These are phyloP conservation scores for Malus hybrid DNA, from an alignment of 331 rosid genomes.

Conservation along the genomic window DNA sequence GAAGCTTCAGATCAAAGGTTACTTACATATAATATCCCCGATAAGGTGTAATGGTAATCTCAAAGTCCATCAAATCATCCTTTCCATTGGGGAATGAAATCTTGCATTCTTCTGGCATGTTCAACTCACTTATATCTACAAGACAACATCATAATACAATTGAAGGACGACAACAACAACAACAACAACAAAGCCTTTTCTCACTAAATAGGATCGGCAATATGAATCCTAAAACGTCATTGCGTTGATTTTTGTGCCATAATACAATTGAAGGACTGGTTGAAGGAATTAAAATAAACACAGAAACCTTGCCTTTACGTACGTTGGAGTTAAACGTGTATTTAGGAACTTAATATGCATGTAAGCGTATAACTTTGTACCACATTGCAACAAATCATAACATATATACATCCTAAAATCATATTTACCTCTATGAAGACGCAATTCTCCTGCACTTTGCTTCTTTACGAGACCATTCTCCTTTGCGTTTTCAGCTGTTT, in stretches of 20 bases:
- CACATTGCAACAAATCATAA: too few relatives aligned
- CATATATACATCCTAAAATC: too few relatives aligned
- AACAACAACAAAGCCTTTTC: too few relatives aligned
- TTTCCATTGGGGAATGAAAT: slow-evolving; percentile 3
- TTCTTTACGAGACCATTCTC: slow-evolving; percentile 22
- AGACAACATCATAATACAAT: neutral
- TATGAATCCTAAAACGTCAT: too few relatives aligned
- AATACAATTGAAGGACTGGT: too few relatives aligned
- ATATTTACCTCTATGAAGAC: slow-evolving; percentile 41
- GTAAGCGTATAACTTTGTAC: too few relatives aligned
- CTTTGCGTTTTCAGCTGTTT: slow-evolving; percentile 21
- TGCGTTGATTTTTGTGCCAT: too few relatives aligned
- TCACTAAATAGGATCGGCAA: too few relatives aligned
- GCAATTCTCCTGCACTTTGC: slow-evolving; percentile 42
- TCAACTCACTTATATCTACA: slow-evolving; percentile 4
- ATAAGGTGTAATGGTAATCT: slow-evolving; percentile 3
- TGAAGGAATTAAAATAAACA: too few relatives aligned
- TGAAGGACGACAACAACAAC: neutral
- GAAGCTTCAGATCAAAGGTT: neutral
- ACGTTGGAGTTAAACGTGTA: too few relatives aligned
- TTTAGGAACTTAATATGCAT: too few relatives aligned
- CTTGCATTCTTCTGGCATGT: neutral
- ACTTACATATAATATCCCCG: neutral
- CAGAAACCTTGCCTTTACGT: too few relatives aligned
- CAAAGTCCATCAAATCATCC: slow-evolving; percentile 6